Base-by-base conservation (phyloP, 208 protist genomes). In the Trypanosoma congolense region DNA sequence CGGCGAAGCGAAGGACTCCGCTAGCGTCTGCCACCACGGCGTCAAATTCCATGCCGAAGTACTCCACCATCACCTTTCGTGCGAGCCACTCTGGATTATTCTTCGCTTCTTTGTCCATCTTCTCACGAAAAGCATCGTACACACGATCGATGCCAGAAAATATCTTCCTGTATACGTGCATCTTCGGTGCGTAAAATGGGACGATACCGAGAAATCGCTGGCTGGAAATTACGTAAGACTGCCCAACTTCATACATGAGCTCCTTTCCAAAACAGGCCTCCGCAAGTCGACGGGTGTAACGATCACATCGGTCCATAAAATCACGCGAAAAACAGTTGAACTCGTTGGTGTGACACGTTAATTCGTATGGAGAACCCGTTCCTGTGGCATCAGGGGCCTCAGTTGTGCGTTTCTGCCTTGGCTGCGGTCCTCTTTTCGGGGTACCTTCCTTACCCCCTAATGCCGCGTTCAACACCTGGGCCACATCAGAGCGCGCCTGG, bases 21-120 rank as follows among this genome's bases (percentile, higher is more conserved):
- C 85, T 75, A 8, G 76, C 49, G 41, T 93, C 87, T 2, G 81
- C 75, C 1, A 93, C 69, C 29, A 93, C 75, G 33, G 67, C 53
- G 55, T 93, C 81, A 67, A 80, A 93, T 66, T 93, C 87, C 69
- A 93, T 80, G 55, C 76, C 83, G 42, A 93, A 85, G 67, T 87
- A 93, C 57, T 93, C 87, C 2, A 70, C 19, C 59, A 87, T 75
- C 28, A 93, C 21, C 50, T 80, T 79, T 10, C 61, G 61, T 12
- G 72, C 73, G 6, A 87, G 36, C 62, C 54, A 80, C 22, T 56
- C 50, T 22, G 25, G n/a, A 55, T 57, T 57, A 24, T 60, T 51
- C 25, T 54, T 47, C 35, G 48, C 33, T 38, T 14, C 22, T 1
- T 50, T 49, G 40, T 66, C 63, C 41, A 79, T 70, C 55, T 87